Percentiles rank a stretch among this genome's conserved stretches.
phyloP scores from a whole-genome alignment of 2,329 filamentous ascomycete species.

The Helicocarpus griseus region DNA sequence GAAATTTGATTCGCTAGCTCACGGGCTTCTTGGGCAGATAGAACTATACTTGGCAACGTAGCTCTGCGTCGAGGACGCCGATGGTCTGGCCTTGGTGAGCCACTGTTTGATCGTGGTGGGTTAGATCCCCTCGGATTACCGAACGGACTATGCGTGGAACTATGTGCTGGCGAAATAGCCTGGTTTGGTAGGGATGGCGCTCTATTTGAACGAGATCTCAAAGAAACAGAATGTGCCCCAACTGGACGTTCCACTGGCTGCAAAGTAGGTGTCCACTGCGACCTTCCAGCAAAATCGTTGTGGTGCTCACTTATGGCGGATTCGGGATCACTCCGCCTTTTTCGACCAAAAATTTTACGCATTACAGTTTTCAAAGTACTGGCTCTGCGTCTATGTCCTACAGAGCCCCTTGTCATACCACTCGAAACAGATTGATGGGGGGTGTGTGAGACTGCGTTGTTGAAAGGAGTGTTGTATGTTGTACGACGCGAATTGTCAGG shows the following conservation, averaged over 20 bases:
- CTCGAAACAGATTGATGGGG: conserved; percentile 18
- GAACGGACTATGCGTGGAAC: not conserved
- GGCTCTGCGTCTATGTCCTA: conserved; percentile 29
- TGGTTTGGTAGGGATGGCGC: conserved; percentile 7
- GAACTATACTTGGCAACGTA: conserved; percentile 35
- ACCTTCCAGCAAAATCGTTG: not conserved
- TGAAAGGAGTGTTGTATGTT: conserved; percentile 10
- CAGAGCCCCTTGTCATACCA: conserved; percentile 15
- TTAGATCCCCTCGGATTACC: not conserved
- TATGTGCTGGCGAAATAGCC: not conserved
- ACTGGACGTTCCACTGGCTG: conserved; percentile 14
- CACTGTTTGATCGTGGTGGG: not conserved
- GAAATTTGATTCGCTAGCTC: conserved; percentile 13
- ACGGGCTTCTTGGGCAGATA: conserved; percentile 31
- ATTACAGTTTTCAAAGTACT: conserved; percentile 36
- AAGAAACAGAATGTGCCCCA: conserved; percentile 17
- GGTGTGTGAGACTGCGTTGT: conserved; percentile 12
- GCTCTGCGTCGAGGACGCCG: conserved; percentile 27
- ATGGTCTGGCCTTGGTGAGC: not conserved
- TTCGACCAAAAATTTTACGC: conserved; percentile 35
- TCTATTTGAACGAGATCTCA: conserved; percentile 8
- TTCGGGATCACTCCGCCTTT: conserved; percentile 25
- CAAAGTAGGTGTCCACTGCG: conserved; percentile 10
- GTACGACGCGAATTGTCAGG: conserved; percentile 8
- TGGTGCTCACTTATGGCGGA: conserved; percentile 14